These are phyloP conservation scores for Nothophytophthora sp. DNA, from an alignment of 352 stramenopile genomes.

Conservation along the genomic window DNA sequence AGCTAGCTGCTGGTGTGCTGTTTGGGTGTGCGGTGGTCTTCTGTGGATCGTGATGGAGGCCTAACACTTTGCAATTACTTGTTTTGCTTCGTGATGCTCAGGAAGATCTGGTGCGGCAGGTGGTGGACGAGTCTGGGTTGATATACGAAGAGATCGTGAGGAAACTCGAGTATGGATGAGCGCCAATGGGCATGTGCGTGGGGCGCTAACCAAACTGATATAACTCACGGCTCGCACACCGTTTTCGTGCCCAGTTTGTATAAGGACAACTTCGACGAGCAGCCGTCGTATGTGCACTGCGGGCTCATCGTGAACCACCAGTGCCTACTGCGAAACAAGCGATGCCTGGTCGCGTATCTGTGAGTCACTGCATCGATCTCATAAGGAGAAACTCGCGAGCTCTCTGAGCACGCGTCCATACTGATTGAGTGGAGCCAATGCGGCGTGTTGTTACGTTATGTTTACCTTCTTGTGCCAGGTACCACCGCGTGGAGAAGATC, in stretches of 20 bases:
- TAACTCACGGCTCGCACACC: not conserved
- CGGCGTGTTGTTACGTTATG: too few relatives aligned
- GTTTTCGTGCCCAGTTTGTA: slow-evolving; percentile 42
- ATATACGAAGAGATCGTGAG: slow-evolving; percentile 74
- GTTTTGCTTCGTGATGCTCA: too few relatives aligned
- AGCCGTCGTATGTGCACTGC: slow-evolving; percentile 68
- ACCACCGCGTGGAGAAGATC: slow-evolving; percentile 86
- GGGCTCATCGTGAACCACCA: slow-evolving; percentile 89
- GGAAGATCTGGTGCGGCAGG: slow-evolving; percentile 83
- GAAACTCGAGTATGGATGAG: slow-evolving; percentile 55
- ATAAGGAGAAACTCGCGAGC: too few relatives aligned
- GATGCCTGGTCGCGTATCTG: slow-evolving; percentile 87
- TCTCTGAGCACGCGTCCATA: too few relatives aligned
- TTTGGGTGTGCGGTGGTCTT: not conserved
- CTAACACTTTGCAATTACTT: slow-evolving; percentile 1
- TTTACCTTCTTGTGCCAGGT: slow-evolving; percentile 18
- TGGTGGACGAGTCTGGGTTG: slow-evolving; percentile 71
- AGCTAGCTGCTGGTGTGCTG: not conserved
- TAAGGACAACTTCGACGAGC: slow-evolving; percentile 52
- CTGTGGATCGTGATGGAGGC: not conserved
- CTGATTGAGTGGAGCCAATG: not conserved
- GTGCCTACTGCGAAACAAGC: slow-evolving; percentile 91
- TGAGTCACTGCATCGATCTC: too few relatives aligned
- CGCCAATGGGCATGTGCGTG: not conserved
- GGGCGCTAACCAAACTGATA: too few relatives aligned